Evolutionary conservation across 2,329 filamentous ascomycete genomes (phyloP).

Genomic region (Pseudogymnoascus sp.): DNA sequence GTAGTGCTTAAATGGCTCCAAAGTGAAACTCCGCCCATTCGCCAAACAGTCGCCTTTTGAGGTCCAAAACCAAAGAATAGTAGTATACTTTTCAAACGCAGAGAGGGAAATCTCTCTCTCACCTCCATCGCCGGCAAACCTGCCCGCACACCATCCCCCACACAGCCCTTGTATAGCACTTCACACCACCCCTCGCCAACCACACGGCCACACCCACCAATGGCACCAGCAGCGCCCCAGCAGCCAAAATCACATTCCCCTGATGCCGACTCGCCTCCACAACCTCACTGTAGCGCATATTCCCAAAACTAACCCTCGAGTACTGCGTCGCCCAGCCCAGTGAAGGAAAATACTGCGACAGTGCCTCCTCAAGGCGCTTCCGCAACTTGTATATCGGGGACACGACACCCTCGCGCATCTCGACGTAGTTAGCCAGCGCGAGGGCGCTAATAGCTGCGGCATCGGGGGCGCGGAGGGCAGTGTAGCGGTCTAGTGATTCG

Average conservation of each 20-base stretch:
- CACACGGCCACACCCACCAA: neutral
- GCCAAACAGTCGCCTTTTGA: neutral
- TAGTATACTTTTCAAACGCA: neutral
- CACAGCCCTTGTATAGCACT: neutral
- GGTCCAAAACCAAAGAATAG: neutral
- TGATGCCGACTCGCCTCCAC: constrained; percentile 63
- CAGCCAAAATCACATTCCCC: constrained; percentile 45
- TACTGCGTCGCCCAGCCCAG: constrained; percentile 92
- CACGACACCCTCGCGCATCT: constrained; percentile 85
- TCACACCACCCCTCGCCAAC: neutral
- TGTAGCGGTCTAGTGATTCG: constrained; percentile 70
- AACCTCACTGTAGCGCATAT: constrained; percentile 83
- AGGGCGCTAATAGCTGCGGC: constrained; percentile 88
- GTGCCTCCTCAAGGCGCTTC: constrained; percentile 78
- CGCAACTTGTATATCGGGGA: constrained; percentile 70
- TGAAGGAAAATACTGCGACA: constrained; percentile 67
- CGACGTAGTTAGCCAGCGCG: constrained; percentile 81
- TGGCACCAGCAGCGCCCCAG: constrained; percentile 8
- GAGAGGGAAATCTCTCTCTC: neutral
- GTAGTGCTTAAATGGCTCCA: neutral
- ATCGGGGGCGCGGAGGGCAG: constrained; percentile 64
- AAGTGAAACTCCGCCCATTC: neutral
- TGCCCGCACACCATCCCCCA: neutral
- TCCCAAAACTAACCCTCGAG: constrained; percentile 84
- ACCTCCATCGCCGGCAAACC: neutral